Conservation (phyloP, 1,284 basidiomycete species). For the Agroathelia rolfsii region DNA sequence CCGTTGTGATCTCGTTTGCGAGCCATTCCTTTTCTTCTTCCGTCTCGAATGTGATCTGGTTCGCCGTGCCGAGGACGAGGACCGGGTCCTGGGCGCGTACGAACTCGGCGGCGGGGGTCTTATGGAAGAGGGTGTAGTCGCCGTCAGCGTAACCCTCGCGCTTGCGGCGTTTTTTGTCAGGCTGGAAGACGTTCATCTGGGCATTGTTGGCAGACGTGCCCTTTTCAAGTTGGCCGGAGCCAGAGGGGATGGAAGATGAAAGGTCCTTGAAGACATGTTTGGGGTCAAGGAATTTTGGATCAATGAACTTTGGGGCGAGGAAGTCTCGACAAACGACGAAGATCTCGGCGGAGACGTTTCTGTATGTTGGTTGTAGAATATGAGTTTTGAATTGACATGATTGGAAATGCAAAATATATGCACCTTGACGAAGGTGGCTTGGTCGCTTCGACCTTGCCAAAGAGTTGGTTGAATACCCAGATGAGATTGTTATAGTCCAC, state of each 20-base stretch:
- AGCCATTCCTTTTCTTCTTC: constrained; percentile 88
- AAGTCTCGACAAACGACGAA: constrained; percentile 98
- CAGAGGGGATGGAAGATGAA: constrained; percentile 35
- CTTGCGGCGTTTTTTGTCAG: constrained; percentile 90
- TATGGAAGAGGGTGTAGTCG: constrained; percentile 85
- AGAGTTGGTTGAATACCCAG: constrained; percentile 98
- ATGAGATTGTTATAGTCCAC: constrained; percentile 98
- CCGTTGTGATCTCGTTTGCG: constrained; percentile 60
- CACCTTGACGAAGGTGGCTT: constrained; percentile 96
- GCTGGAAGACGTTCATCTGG: constrained; percentile 90
- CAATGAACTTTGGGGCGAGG: constrained; percentile 90
- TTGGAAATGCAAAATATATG: constrained; percentile 15
- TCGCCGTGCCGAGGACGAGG: constrained; percentile 72
- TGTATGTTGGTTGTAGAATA: constrained; percentile 22
- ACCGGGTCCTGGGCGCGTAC: constrained; percentile 69
- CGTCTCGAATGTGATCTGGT: constrained; percentile 75
- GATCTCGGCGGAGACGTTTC: constrained; percentile 99
- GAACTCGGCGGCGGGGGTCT: constrained; percentile 67
- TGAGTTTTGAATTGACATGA: constrained; percentile 1
- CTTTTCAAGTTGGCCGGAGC: constrained; percentile 39
- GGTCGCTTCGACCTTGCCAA: constrained; percentile 94
- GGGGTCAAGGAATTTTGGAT: constrained; percentile 97
- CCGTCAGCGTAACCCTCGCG: constrained; percentile 96
- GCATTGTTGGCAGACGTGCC: constrained; percentile 46
- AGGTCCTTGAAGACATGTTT: constrained; percentile 97